These are phyloP conservation scores for Hysterangium stoloniferum DNA, from an alignment of 768 basidiomycete species.

Conservation along the genomic window DNA sequence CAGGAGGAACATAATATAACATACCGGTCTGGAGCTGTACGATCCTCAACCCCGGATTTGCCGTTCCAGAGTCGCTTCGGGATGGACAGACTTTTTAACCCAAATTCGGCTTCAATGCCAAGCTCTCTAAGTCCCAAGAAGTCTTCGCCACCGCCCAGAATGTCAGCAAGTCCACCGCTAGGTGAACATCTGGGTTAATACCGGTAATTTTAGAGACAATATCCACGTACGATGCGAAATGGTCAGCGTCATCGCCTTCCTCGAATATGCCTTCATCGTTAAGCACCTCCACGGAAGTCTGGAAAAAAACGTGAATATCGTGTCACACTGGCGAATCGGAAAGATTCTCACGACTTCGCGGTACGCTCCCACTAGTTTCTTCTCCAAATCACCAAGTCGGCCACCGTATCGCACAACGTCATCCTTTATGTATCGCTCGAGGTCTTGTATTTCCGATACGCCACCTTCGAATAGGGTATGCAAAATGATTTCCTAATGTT, in stretches of 20 bases:
- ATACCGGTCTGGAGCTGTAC: not conserved
- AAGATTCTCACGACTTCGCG: constrained; percentile 58
- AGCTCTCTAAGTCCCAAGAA: constrained; percentile 84
- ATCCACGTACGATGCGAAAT: constrained; percentile 59
- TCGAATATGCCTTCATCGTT: constrained; percentile 60
- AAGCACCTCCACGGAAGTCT: constrained; percentile 42
- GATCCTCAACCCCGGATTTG: constrained; percentile 36
- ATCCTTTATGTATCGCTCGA: constrained; percentile 84
- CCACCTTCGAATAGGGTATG: constrained; percentile 91
- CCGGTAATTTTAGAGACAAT: too few species aligned
- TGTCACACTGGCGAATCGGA: constrained; percentile 21
- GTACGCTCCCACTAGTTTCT: constrained; percentile 79
- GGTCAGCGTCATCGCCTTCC: constrained; percentile 58
- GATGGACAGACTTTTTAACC: constrained; percentile 66
- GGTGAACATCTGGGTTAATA: not conserved
- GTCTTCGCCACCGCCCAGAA: constrained; percentile 71
- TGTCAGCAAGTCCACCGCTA: constrained; percentile 82
- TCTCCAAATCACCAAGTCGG: constrained; percentile 71
- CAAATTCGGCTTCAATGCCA: constrained; percentile 82
- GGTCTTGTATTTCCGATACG: constrained; percentile 62
- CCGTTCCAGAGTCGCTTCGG: constrained; percentile 71
- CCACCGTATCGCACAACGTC: constrained; percentile 79
- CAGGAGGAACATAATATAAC: not conserved
- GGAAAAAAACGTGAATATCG: constrained; percentile 27
- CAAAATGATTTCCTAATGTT: constrained; percentile 79